Evolutionary conservation across 1,284 basidiomycete genomes (phyloP).

Genomic region (Flammula alnicola): DNA sequence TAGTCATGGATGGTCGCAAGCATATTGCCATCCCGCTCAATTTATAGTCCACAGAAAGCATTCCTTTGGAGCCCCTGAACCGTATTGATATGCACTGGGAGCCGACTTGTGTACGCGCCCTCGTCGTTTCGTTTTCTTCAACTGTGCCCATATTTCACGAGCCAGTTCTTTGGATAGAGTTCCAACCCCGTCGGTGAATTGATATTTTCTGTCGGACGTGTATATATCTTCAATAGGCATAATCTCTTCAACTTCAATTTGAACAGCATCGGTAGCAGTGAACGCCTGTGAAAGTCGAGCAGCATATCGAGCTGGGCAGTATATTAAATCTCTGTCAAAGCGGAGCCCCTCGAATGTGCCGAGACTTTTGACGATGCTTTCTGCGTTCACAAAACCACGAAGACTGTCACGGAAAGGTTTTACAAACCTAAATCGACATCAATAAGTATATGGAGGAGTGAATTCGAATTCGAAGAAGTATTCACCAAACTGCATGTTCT

Average conservation of each 20-base stretch:
- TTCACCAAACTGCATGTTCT: conserved; percentile 62
- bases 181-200: conserved; percentile 74
- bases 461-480: neutral
- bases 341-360: conserved; percentile 54
- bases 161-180: conserved; percentile 66
- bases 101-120: conserved; percentile 38
- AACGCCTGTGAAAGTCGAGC: conserved; percentile 76
- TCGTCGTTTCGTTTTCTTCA: conserved; percentile 42
- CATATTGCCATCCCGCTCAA: conserved; percentile 50
- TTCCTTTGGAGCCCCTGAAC: conserved; percentile 65
- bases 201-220: conserved; percentile 37
- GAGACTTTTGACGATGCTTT: conserved; percentile 53
- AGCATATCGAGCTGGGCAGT: conserved; percentile 71
- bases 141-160: conserved; percentile 51
- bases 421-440: conserved; percentile 42
- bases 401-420: conserved; percentile 47
- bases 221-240: conserved; percentile 50
- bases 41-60: conserved; percentile 60
- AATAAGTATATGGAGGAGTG: conserved; percentile 5
- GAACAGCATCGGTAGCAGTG: conserved; percentile 67
- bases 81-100: conserved; percentile 64
- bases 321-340: conserved; percentile 51
- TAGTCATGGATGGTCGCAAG: conserved; percentile 64
- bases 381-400: conserved; percentile 42
- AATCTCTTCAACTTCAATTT: conserved; percentile 58